These are phyloP conservation scores for Pyrus hybrid DNA, from an alignment of 331 rosid species.

Conservation along the genomic window DNA sequence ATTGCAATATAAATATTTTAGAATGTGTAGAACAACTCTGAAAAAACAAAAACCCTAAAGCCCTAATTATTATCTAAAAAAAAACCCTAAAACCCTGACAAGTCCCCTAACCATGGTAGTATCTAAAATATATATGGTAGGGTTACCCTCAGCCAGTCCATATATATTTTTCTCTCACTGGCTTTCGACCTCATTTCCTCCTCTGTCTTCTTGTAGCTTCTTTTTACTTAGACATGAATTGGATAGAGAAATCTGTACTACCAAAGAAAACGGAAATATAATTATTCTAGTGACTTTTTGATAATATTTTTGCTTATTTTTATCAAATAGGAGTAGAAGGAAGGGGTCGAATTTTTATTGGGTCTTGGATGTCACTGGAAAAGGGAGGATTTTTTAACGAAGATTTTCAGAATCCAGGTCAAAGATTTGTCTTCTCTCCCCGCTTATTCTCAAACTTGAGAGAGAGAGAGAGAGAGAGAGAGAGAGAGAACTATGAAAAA, in stretches of 20 bases:
- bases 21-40: too few species aligned
- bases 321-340: not conserved
- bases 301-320: slow-evolving; percentile 10
- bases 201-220: slow-evolving; percentile 3
- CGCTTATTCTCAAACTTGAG: not conserved
- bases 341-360: slow-evolving; percentile 10
- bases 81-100: too few species aligned
- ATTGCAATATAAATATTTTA: too few species aligned
- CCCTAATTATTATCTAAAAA: not conserved
- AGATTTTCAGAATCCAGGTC: slow-evolving; percentile 40
- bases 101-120: slow-evolving; percentile 20
- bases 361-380: slow-evolving; percentile 4
- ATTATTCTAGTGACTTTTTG: slow-evolving; percentile 17
- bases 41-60: not conserved
- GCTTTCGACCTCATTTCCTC: slow-evolving; percentile 6
- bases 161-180: not conserved
- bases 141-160: slow-evolving; percentile 3
- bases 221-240: not conserved
- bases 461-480: not conserved
- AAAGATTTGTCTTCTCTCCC: slow-evolving; percentile 34
- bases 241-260: not conserved
- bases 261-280: slow-evolving; percentile 3
- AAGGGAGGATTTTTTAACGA: slow-evolving; percentile 6
- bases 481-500: too few species aligned
- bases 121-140: too few species aligned